These are phyloP conservation scores for Tricladium varicosporioides DNA, from an alignment of 2,329 filamentous ascomycete genomes.

Conservation along the genomic window DNA sequence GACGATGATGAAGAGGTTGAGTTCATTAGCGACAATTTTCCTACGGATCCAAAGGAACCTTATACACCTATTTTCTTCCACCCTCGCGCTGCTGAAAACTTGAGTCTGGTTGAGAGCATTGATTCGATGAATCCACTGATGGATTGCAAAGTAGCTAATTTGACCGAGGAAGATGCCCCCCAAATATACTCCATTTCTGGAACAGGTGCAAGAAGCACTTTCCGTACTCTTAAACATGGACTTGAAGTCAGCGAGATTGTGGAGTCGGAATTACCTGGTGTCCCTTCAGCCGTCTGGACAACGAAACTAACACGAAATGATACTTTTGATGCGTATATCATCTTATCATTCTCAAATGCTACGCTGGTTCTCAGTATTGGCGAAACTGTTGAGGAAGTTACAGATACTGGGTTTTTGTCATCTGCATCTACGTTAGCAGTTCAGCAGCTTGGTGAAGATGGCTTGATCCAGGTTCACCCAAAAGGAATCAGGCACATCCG, in stretches of 20 bases:
- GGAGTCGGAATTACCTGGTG: constrained; percentile 85
- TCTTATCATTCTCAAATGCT: constrained; percentile 87
- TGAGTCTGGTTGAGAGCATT: constrained; percentile 81
- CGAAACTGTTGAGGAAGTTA: constrained; percentile 94
- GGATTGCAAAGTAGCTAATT: constrained; percentile 87
- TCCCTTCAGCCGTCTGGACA: constrained; percentile 93
- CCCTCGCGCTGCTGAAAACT: constrained; percentile 74
- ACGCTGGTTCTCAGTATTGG: constrained; percentile 94
- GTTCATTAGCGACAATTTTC: constrained; percentile 79
- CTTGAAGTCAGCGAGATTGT: constrained; percentile 92
- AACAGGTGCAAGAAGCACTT: constrained; percentile 82
- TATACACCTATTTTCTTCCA: constrained; percentile 84
- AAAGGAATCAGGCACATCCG: constrained; percentile 91
- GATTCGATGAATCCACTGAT: constrained; percentile 88
- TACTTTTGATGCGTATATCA: constrained; percentile 88
- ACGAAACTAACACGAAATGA: constrained; percentile 81
- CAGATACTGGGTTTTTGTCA: constrained; percentile 87
- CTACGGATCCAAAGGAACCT: constrained; percentile 67
- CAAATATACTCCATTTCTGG: constrained; percentile 95
- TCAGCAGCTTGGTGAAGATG: constrained; percentile 90
- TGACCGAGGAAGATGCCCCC: constrained; percentile 88
- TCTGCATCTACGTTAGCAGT: constrained; percentile 87
- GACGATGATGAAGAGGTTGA: constrained; percentile 91
- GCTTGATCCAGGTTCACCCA: constrained; percentile 92
- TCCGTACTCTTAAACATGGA: constrained; percentile 89